phyloP scores from a whole-genome alignment of 768 basidiomycete genomes.

The Pleurotus cornucopiae region DNA sequence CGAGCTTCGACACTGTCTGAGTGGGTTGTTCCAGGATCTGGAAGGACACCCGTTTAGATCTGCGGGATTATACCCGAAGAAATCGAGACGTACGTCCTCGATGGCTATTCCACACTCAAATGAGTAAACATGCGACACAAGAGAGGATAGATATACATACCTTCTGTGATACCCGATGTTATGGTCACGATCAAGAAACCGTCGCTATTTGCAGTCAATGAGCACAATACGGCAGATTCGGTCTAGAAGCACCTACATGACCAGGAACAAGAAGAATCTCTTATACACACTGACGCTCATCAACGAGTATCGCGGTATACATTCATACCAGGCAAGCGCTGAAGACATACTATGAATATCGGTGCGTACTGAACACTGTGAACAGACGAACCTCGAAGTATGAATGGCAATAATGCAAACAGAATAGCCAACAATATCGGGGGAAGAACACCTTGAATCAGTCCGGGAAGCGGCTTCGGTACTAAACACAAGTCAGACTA shows the following conservation, averaged over 20 bases:
- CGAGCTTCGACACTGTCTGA: slow-evolving; percentile 6
- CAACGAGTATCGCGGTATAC: slow-evolving; percentile 62
- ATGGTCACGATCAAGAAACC: slow-evolving; percentile 73
- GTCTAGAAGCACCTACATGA: slow-evolving; percentile 34
- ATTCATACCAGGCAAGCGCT: slow-evolving; percentile 64
- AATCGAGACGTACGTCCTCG: slow-evolving; percentile 17
- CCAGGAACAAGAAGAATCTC: slow-evolving; percentile 65
- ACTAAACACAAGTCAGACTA: slow-evolving; percentile 17
- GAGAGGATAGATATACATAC: slow-evolving; percentile 15
- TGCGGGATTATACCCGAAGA: neutral
- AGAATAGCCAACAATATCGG: slow-evolving; percentile 59
- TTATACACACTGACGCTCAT: slow-evolving; percentile 71
- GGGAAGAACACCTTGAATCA: slow-evolving; percentile 66
- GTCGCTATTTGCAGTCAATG: neutral
- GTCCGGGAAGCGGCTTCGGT: slow-evolving; percentile 35
- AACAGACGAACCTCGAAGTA: slow-evolving; percentile 45
- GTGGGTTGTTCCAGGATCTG: slow-evolving; percentile 9
- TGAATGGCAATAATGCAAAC: slow-evolving; percentile 56
- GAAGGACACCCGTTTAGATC: neutral
- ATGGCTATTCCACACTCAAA: slow-evolving; percentile 17
- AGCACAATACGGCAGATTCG: neutral
- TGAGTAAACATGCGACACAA: neutral
- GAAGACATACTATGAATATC: slow-evolving; percentile 7
- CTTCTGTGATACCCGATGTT: slow-evolving; percentile 50
- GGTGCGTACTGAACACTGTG: neutral